Conservation (phyloP, 257 asterid genomes). For the Gardenia jasminoides region DNA sequence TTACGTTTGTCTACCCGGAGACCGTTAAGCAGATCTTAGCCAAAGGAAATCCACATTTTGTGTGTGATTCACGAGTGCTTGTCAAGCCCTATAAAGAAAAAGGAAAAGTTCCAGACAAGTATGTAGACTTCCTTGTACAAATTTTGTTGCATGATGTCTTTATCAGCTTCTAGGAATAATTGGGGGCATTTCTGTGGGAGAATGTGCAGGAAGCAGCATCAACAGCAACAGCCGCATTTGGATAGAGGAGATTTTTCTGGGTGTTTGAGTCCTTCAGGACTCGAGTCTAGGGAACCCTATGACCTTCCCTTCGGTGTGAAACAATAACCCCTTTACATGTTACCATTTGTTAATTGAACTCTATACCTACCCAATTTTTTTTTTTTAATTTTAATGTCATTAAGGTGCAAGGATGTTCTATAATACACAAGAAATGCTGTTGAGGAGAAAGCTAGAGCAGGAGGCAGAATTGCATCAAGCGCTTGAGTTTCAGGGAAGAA, state of each 20-base stretch:
- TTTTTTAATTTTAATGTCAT: neutral
- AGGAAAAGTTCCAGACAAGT: slow-evolving; percentile 75
- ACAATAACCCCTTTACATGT: neutral
- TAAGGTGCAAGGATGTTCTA: slow-evolving; percentile 70
- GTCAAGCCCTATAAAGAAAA: slow-evolving; percentile 73
- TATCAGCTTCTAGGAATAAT: neutral
- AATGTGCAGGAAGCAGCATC: slow-evolving; percentile 60
- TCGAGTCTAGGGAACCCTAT: slow-evolving; percentile 64
- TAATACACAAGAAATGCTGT: slow-evolving; percentile 64
- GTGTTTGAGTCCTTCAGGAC: slow-evolving; percentile 65
- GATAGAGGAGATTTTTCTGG: slow-evolving; percentile 65
- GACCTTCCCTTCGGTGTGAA: slow-evolving; percentile 73
- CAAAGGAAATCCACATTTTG: slow-evolving; percentile 71
- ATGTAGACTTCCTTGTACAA: neutral
- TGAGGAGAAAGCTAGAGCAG: slow-evolving; percentile 73
- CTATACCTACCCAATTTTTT: neutral
- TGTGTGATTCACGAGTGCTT: slow-evolving; percentile 55
- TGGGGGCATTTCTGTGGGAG: slow-evolving; percentile 6
- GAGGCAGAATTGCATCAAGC: slow-evolving; percentile 77
- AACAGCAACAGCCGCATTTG: slow-evolving; percentile 50
- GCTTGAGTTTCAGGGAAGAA: slow-evolving; percentile 74
- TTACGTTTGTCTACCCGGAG: slow-evolving; percentile 60
- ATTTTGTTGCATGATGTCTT: neutral
- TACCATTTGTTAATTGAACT: neutral
- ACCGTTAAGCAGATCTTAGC: slow-evolving; percentile 59